phyloP scores from a whole-genome alignment of 2,329 filamentous ascomycete genomes.

The Penicillium brevicompactum region DNA sequence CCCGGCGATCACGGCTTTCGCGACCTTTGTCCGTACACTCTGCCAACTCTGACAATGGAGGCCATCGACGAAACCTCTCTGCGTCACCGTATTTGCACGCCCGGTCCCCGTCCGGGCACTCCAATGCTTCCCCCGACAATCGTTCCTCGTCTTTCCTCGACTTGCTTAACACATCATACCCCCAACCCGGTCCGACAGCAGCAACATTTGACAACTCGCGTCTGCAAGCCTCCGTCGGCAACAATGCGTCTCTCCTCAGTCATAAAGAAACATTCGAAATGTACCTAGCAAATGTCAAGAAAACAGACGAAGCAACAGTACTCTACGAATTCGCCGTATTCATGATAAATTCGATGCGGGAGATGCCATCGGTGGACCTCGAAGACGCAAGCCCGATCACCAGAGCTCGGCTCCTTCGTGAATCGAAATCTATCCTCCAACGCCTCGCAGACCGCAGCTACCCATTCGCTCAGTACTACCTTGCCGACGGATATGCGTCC shows the following conservation, averaged over 20 bases:
- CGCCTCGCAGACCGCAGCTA: conserved; percentile 84
- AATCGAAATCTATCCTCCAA: conserved; percentile 88
- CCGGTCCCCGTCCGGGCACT: conserved; percentile 53
- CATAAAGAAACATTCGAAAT: conserved; percentile 94
- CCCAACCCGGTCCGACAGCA: conserved; percentile 70
- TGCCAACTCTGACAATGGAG: conserved; percentile 63
- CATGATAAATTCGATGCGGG: conserved; percentile 84
- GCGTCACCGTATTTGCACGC: conserved; percentile 51
- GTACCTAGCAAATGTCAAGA: conserved; percentile 96
- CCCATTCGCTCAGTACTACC: conserved; percentile 96
- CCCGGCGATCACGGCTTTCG: conserved; percentile 53
- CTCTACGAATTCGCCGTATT: conserved; percentile 97
- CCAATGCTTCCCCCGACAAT: conserved; percentile 57
- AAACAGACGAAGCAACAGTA: conserved; percentile 85
- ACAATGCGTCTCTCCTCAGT: conserved; percentile 86
- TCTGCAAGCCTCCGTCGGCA: conserved; percentile 76
- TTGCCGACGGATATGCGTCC: conserved; percentile 90
- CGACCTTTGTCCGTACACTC: conserved; percentile 79
- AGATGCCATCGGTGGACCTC: conserved; percentile 62
- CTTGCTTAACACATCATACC: conserved; percentile 70
- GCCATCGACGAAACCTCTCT: conserved; percentile 63
- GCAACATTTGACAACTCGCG: conserved; percentile 75
- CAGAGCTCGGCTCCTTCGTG: conserved; percentile 70
- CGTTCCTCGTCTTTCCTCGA: conserved; percentile 64
- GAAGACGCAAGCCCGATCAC: conserved; percentile 48